Evolutionary conservation across 345 rosid species (phyloP).

Genomic region (Tarenaya hassleriana): DNA sequence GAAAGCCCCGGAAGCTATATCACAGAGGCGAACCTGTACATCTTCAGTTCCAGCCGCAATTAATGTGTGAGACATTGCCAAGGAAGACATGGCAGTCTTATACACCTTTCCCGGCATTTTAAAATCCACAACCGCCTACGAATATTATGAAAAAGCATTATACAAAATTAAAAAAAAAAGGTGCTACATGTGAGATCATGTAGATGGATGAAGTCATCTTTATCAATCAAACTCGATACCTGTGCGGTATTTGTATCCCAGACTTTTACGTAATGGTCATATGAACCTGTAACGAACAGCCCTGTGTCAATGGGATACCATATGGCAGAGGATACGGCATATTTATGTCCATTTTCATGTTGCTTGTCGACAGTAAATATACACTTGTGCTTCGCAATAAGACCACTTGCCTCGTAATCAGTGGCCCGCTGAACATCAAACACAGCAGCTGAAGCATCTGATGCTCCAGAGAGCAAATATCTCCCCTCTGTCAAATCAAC

Average conservation of each 20-base stretch:
- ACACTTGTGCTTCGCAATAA: constrained; percentile 67
- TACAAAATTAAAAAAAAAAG: not conserved
- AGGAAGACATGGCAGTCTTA: constrained; percentile 79
- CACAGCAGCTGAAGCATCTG: constrained; percentile 82
- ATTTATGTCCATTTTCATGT: constrained; percentile 65
- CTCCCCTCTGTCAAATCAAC: constrained; percentile 91
- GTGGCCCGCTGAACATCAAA: constrained; percentile 65
- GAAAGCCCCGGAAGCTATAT: constrained; percentile 86
- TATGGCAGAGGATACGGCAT: constrained; percentile 67
- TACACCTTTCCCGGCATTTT: constrained; percentile 96
- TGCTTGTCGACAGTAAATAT: constrained; percentile 70
- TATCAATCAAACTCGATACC: constrained; percentile 27
- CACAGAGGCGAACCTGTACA: constrained; percentile 95
- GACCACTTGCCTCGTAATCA: constrained; percentile 55
- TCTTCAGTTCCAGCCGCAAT: constrained; percentile 95
- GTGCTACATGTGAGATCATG: not conserved
- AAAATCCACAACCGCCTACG: constrained; percentile 69
- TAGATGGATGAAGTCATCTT: not conserved
- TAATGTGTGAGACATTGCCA: constrained; percentile 82
- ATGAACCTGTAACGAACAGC: constrained; percentile 80
- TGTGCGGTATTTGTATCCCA: constrained; percentile 92
- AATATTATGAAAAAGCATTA: constrained; percentile 10
- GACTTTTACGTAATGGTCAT: constrained; percentile 69
- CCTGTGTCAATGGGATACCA: constrained; percentile 99
- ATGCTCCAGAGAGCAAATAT: constrained; percentile 71